These are phyloP conservation scores for Priceomyces melissophilus DNA, from an alignment of 805 yeast genomes.

Conservation along the genomic window DNA sequence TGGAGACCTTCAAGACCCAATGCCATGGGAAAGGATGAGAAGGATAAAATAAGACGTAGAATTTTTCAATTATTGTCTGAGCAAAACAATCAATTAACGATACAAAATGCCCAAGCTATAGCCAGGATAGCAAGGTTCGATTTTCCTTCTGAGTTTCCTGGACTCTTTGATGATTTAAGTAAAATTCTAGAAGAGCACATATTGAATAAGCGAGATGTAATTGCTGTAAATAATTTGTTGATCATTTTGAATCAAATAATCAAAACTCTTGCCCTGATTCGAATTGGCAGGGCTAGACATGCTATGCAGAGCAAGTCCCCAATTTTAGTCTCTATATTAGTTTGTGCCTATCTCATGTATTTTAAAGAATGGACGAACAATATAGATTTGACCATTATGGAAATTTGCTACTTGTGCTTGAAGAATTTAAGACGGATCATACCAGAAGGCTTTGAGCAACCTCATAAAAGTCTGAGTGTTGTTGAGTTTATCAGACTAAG, in stretches of 20 bases:
- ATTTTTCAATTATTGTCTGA: slow-evolving; percentile 62
- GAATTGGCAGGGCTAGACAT: slow-evolving; percentile 79
- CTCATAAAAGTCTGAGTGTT: slow-evolving; percentile 57
- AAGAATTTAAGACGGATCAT: slow-evolving; percentile 72
- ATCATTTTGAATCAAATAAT: slow-evolving; percentile 72
- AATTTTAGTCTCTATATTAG: slow-evolving; percentile 54
- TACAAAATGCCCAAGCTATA: slow-evolving; percentile 82
- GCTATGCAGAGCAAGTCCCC: slow-evolving; percentile 75
- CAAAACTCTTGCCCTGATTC: slow-evolving; percentile 67
- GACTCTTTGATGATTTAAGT: slow-evolving; percentile 64
- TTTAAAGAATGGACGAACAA: slow-evolving; percentile 62
- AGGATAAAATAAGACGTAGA: slow-evolving; percentile 54
- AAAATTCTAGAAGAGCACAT: slow-evolving; percentile 42
- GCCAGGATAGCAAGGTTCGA: slow-evolving; percentile 79
- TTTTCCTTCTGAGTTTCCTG: slow-evolving; percentile 86
- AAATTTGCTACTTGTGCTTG: slow-evolving; percentile 72
- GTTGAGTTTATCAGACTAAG: slow-evolving; percentile 58
- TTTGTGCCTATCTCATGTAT: slow-evolving; percentile 54
- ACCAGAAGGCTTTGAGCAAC: slow-evolving; percentile 71
- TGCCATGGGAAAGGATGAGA: slow-evolving; percentile 61
- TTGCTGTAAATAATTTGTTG: slow-evolving; percentile 59
- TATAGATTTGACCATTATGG: slow-evolving; percentile 54
- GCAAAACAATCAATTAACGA: slow-evolving; percentile 66
- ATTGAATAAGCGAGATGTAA: slow-evolving; percentile 39
- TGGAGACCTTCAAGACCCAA: slow-evolving; percentile 73